Conservation (phyloP, 2,329 filamentous ascomycete species). For the Phaeophleospora eucalypticola region DNA sequence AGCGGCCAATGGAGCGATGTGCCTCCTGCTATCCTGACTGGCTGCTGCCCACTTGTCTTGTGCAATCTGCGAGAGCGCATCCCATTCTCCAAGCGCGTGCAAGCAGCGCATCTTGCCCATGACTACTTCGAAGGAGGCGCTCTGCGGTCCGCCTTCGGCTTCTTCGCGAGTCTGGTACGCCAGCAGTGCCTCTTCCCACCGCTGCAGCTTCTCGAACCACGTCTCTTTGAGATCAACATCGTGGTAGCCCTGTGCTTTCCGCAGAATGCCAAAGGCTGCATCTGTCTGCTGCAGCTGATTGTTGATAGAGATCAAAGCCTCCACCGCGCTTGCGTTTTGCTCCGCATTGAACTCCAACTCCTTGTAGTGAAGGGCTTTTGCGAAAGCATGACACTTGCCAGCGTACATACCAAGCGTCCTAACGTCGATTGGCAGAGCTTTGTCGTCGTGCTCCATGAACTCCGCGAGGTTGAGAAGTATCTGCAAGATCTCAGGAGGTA, state of each 20-base stretch:
- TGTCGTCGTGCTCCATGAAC: slow-evolving; percentile 99
- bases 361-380: slow-evolving; percentile 97
- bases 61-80: slow-evolving; percentile 79
- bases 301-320: slow-evolving; percentile 98
- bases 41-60: slow-evolving; percentile 94
- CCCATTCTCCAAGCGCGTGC: slow-evolving; percentile 96
- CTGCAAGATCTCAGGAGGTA: slow-evolving; percentile 91
- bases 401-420: slow-evolving; percentile 90
- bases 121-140: slow-evolving; percentile 79
- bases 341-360: slow-evolving; percentile 97
- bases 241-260: slow-evolving; percentile 91
- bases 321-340: slow-evolving; percentile 90
- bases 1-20: slow-evolving; percentile 88
- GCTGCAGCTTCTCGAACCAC: slow-evolving; percentile 97
- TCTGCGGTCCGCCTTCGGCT: slow-evolving; percentile 47
- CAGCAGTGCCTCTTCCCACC: slow-evolving; percentile 93
- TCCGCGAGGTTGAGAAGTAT: slow-evolving; percentile 93
- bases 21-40: slow-evolving; percentile 77
- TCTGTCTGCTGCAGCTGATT: slow-evolving; percentile 99
- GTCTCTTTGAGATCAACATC: slow-evolving; percentile 96
- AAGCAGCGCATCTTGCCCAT: slow-evolving; percentile 99
- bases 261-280: slow-evolving; percentile 93
- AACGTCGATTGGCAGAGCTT: slow-evolving; percentile 95
- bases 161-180: slow-evolving; percentile 88
- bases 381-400: slow-evolving; percentile 93